Conservation (phyloP, 257 asterid genomes). For the Solanum piurae region DNA sequence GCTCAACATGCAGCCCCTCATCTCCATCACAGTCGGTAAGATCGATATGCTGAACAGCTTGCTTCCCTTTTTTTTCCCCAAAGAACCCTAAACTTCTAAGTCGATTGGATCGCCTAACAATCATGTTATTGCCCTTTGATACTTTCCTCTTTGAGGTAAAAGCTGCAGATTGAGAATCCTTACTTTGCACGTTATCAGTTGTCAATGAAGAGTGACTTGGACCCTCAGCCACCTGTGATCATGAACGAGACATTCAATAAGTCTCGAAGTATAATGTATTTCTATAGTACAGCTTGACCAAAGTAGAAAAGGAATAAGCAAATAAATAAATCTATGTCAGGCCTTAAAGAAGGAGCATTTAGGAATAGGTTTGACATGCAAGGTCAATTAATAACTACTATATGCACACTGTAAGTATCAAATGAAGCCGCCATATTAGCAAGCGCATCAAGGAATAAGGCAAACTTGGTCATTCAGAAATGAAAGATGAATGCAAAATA, state of each 20-base stretch:
- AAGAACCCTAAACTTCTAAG: neutral
- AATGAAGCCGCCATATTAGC: neutral
- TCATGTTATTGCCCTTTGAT: neutral
- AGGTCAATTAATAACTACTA: neutral
- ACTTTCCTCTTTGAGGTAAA: neutral
- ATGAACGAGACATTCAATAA: neutral
- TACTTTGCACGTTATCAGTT: neutral
- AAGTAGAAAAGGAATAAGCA: neutral
- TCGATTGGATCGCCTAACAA: neutral
- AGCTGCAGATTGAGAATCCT: neutral
- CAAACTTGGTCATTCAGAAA: neutral
- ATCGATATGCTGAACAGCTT: neutral
- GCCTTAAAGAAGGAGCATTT: neutral
- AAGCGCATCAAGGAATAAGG: neutral
- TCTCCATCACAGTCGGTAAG: neutral
- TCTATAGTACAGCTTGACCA: neutral
- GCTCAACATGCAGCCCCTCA: neutral
- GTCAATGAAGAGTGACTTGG: neutral
- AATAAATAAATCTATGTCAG: neutral
- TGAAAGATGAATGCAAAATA: neutral
- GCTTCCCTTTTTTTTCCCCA: neutral
- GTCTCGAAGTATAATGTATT: neutral
- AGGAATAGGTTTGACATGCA: neutral
- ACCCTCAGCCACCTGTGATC: neutral
- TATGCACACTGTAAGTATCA: neutral